These are phyloP conservation scores for Hypomontagnella monticulosa DNA, from an alignment of 495 filamentous ascomycete genomes.

Conservation along the genomic window DNA sequence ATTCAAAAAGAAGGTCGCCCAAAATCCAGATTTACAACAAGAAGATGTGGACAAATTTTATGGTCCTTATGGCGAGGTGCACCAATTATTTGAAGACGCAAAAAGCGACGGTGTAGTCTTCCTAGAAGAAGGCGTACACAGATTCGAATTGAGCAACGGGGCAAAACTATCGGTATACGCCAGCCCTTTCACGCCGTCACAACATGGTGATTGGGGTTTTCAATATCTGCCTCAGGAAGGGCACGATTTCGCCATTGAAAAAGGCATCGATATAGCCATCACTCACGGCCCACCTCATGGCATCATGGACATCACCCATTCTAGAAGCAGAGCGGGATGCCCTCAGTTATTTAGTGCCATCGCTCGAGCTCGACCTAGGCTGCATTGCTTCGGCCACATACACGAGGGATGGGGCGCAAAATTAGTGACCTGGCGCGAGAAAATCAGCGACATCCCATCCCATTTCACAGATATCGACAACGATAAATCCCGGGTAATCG, in stretches of 20 bases:
- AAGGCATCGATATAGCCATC: constrained; percentile 69
- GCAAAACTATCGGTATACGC: constrained; percentile 72
- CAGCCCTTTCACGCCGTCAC: constrained; percentile 73
- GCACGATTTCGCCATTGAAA: constrained; percentile 58
- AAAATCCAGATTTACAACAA: constrained; percentile 23
- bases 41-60: constrained; percentile 34
- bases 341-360: constrained; percentile 65
- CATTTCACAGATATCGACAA: constrained; percentile 50
- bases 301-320: constrained; percentile 61
- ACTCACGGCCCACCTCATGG: constrained; percentile 77
- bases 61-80: constrained; percentile 40
- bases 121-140: constrained; percentile 71
- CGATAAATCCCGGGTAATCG: constrained; percentile 54
- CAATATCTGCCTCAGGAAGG: constrained; percentile 64
- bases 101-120: constrained; percentile 64
- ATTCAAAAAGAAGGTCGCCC: constrained; percentile 25
- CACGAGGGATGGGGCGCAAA: constrained; percentile 79
- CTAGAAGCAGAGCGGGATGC: constrained; percentile 61
- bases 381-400: constrained; percentile 81
- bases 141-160: constrained; percentile 66
- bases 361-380: constrained; percentile 59
- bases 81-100: constrained; percentile 49
- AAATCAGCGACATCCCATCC: constrained; percentile 45
- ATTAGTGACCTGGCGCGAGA: constrained; percentile 64
- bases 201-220: constrained; percentile 69